phyloP scores from a whole-genome alignment of 2,329 filamentous ascomycete genomes.

The Ophiostoma novo-ulmi region DNA sequence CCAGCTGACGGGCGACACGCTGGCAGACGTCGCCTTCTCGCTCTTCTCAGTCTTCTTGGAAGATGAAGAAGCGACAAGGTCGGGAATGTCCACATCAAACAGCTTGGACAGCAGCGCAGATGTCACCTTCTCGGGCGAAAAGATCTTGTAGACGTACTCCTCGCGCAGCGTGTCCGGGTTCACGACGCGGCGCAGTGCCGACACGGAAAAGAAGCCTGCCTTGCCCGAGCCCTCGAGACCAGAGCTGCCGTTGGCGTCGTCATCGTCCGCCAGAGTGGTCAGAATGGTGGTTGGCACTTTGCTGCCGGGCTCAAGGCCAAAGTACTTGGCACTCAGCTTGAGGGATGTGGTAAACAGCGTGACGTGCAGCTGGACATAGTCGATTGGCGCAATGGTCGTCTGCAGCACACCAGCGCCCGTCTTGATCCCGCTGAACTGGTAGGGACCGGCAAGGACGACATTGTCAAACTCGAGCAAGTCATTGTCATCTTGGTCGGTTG shows the following conservation, averaged over 20 bases:
- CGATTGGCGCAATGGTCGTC: slow-evolving; percentile 66
- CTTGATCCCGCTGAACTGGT: slow-evolving; percentile 70
- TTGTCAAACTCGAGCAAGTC: slow-evolving; percentile 56
- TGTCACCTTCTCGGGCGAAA: slow-evolving; percentile 52
- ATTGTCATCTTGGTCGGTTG: slow-evolving; percentile 30
- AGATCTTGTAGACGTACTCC: slow-evolving; percentile 62
- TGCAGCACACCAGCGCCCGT: slow-evolving; percentile 62
- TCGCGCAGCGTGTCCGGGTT: slow-evolving; percentile 53
- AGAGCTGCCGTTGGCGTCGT: slow-evolving; percentile 41
- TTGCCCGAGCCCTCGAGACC: slow-evolving; percentile 60
- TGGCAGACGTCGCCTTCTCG: neutral
- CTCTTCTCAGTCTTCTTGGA: neutral
- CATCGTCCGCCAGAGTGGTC: slow-evolving; percentile 67
- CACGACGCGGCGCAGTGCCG: slow-evolving; percentile 58
- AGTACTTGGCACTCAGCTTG: slow-evolving; percentile 65
- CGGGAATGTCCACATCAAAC: slow-evolving; percentile 46
- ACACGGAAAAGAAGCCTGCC: slow-evolving; percentile 80
- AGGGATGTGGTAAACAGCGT: slow-evolving; percentile 80
- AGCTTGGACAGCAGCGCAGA: slow-evolving; percentile 49
- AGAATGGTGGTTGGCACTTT: slow-evolving; percentile 68
- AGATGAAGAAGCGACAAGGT: slow-evolving; percentile 33
- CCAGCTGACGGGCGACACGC: slow-evolving; percentile 58
- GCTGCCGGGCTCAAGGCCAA: slow-evolving; percentile 57
- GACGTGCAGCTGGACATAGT: slow-evolving; percentile 81
- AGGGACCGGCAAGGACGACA: slow-evolving; percentile 76